A percentile compares a stretch with the other conserved stretches of the same genome.
phyloP scores from a whole-genome alignment of 306 rosid species.

The Quercus wislizeni region DNA sequence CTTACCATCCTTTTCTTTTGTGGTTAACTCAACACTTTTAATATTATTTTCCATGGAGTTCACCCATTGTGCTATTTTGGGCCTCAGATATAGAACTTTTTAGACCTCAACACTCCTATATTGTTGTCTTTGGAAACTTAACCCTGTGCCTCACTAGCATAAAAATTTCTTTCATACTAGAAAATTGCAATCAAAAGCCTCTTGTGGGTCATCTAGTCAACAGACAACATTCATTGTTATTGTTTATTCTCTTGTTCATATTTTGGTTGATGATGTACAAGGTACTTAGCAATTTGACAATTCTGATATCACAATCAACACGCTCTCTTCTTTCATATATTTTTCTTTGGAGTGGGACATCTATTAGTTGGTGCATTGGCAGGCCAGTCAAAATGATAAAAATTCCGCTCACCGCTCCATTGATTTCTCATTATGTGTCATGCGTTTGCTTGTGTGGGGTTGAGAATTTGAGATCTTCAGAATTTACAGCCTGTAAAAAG shows the following conservation, averaged over 20 bases:
- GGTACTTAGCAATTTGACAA: background rate
- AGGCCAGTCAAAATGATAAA: background rate
- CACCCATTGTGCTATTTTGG: too few species aligned
- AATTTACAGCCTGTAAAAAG: background rate
- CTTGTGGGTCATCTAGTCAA: background rate
- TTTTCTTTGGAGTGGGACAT: background rate
- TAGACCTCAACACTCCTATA: too few species aligned
- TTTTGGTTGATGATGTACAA: background rate
- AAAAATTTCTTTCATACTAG: too few species aligned
- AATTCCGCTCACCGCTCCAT: background rate
- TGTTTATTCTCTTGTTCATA: background rate
- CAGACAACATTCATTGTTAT: background rate
- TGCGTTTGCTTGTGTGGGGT: background rate
- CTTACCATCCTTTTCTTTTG: too few species aligned
- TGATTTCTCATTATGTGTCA: background rate
- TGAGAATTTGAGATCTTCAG: background rate
- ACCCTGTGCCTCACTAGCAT: too few species aligned
- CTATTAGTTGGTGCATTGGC: background rate
- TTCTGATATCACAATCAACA: background rate
- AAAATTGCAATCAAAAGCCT: too few species aligned
- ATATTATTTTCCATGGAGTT: too few species aligned
- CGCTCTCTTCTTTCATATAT: background rate
- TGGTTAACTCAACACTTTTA: too few species aligned
- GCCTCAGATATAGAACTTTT: too few species aligned
- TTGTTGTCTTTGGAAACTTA: too few species aligned